Conservation (phyloP, 1,284 basidiomycete species). For the Ganoderma leucocontextum region DNA sequence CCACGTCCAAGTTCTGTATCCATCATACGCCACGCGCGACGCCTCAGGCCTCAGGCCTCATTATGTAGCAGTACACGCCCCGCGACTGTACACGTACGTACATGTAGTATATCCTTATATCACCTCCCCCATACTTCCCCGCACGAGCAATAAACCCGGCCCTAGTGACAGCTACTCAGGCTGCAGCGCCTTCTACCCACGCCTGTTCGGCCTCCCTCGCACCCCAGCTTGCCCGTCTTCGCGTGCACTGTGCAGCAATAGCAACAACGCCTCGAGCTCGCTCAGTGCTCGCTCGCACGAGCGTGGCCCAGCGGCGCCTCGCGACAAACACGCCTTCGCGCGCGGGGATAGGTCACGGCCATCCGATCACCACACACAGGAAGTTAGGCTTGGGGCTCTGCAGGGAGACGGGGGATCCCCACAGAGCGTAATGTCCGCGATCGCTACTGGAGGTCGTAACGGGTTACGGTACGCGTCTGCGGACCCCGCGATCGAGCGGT, state of each 20-base stretch:
- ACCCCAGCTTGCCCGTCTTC: not conserved
- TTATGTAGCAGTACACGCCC: not conserved
- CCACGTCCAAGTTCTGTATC: constrained; percentile 16
- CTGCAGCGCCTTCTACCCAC: not conserved
- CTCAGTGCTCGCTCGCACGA: not conserved
- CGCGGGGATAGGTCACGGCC: not conserved
- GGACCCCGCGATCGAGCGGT: not conserved
- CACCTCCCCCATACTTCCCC: not conserved
- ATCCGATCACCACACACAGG: not conserved
- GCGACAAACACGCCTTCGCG: not conserved
- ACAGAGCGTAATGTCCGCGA: constrained; percentile 1
- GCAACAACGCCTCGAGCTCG: not conserved
- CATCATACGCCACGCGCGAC: constrained; percentile 4
- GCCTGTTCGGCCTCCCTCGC: not conserved
- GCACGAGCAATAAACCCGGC: constrained; percentile 1
- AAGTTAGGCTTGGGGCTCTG: not conserved
- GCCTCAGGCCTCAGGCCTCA: not conserved
- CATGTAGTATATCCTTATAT: not conserved
- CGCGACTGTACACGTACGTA: not conserved
- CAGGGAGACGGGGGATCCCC: not conserved
- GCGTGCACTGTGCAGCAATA: not conserved
- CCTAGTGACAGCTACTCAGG: not conserved
- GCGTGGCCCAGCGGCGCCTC: not conserved
- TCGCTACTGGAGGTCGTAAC: not conserved
- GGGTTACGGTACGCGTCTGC: not conserved